Base-by-base conservation (phyloP, 2,329 filamentous ascomycete genomes). In the Thielaviopsis ethacetica region DNA sequence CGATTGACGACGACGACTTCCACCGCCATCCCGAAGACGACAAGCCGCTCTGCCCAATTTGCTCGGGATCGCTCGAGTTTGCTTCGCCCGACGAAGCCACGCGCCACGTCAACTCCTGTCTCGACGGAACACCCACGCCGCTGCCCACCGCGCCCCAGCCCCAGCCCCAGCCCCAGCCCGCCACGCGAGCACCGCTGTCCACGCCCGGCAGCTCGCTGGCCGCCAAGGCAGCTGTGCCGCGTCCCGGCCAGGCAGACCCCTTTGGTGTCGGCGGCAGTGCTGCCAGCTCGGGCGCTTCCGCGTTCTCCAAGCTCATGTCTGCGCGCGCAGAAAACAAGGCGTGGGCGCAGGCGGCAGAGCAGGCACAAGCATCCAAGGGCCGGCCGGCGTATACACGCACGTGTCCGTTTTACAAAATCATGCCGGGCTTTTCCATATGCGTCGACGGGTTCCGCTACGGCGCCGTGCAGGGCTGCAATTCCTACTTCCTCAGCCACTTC, bases 321-420 rank as follows among this genome's bases (percentile, higher is more conserved):
- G 83, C 83, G 5, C 90, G 95, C 66, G 88, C 86, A 5, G 93
- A 98, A 72, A 86, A 95, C 68, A 78, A 83, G 1, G 93, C 93
- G 0, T 98, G 93, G 93, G 84, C 86, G 0, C 82, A 81, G 41
- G 93, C 93, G 13, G 90, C 91, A 0, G 86, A 88, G 1, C 78
- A 86, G 1, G 90, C 95, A 68, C 74, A 80, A 80, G 86, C 1
- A n/a, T 84, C 90, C 2, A 80, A 88, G 49, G 91, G 93, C 22
- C 93, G 89, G 67, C 88, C 86, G 19, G 85, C 91, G 0, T 93
- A 91, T 66, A 81, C 91, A 66, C 82, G 93, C 54, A 96, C 89
- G 0, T 98, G 93, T 67, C 93, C 93, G 0, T 98, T 98, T 66
- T 98, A 98, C 75, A 98, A 98, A 71, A 96, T 97, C 63, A 84